These are phyloP conservation scores for Helotiales sp. DNA, from an alignment of 2,329 filamentous ascomycete genomes.

Conservation along the genomic window DNA sequence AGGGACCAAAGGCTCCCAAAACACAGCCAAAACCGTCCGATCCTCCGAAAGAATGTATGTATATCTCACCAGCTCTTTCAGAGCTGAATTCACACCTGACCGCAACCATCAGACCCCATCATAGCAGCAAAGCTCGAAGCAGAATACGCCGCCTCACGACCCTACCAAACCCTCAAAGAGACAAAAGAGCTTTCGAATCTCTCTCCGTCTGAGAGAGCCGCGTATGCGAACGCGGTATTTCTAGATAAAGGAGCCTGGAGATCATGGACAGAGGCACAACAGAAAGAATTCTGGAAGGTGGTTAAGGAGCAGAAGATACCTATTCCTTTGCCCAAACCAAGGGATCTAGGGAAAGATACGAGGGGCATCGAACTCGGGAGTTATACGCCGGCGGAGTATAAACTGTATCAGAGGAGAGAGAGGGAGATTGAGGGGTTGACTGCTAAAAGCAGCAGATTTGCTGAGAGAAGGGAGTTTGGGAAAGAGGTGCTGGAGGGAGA, in stretches of 20 bases:
- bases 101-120: constrained; percentile 23
- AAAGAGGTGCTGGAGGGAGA: constrained; percentile 12
- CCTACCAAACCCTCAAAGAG: constrained; percentile 24
- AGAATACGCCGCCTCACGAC: constrained; percentile 28
- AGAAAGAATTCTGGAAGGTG: constrained; percentile 31
- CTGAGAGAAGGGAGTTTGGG: constrained; percentile 7
- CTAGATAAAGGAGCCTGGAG: constrained; percentile 29
- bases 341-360: constrained; percentile 25
- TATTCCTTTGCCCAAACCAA: constrained; percentile 26
- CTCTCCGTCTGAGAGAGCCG: constrained; percentile 25
- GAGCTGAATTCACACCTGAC: constrained; percentile 2
- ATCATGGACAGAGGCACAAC: constrained; percentile 23
- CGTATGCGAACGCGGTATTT: constrained; percentile 26
- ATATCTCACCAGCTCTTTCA: neutral
- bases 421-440: constrained; percentile 22
- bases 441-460: constrained; percentile 25
- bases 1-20: constrained; percentile 25
- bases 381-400: constrained; percentile 27
- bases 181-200: constrained; percentile 25
- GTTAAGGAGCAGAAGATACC: constrained; percentile 29
- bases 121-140: constrained; percentile 30
- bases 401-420: constrained; percentile 21
- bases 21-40: constrained; percentile 23
- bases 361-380: constrained; percentile 25
- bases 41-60: constrained; percentile 27